Evolutionary conservation across 2,329 filamentous ascomycete species (phyloP), one percentile per base, ranked within the genome.

Genomic region (Aspergillus ibericus): DNA sequence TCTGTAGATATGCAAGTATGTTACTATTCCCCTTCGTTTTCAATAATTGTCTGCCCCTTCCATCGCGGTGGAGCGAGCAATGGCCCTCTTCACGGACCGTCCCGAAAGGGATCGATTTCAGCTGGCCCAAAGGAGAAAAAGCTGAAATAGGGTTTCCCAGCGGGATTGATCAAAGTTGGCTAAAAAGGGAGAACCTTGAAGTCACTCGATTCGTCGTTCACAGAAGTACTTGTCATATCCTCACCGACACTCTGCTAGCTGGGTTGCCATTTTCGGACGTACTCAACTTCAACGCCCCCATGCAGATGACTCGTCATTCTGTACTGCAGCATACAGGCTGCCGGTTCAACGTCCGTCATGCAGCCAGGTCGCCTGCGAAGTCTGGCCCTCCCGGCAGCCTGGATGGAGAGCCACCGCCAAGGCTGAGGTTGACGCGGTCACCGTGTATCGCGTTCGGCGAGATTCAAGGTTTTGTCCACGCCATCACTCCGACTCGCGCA

Each of bases 281-380:
- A 32, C 44, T 22, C 27, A 35, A 16, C 15, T 38, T 56, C 27
- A 38, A 32, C 18, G 32, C 18, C 34, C 20, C 25, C 27, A 57
- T 57, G 55, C 55, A 52, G 48, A 46, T 53, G 36, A 57, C 55
- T 32, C 27, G n/a, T 53, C 55, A 53, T 22, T 46, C 49, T 15
- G 48, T 22, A 40, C 16, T 38, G 42, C 40, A 49, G 53, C 5
- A 16, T 53, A 36, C 51, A 53, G 51, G 18, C 51, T 42, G 36
- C 51, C 7, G 51, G n/a, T 20, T 44, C 16, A 44, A 53, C 51
- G 51, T 53, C 40, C 51, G 51, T 40, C 51, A 53, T 44, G 40
- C 36, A 53, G 51, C 29, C 32, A 42, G 32, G 5, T 53, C 44
- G 25, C n/a, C 25, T 42, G 22, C 27, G 29, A 27, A 15, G 15